Conservation (phyloP, 148 eudicot species). For the Dianthus caryophyllus region DNA sequence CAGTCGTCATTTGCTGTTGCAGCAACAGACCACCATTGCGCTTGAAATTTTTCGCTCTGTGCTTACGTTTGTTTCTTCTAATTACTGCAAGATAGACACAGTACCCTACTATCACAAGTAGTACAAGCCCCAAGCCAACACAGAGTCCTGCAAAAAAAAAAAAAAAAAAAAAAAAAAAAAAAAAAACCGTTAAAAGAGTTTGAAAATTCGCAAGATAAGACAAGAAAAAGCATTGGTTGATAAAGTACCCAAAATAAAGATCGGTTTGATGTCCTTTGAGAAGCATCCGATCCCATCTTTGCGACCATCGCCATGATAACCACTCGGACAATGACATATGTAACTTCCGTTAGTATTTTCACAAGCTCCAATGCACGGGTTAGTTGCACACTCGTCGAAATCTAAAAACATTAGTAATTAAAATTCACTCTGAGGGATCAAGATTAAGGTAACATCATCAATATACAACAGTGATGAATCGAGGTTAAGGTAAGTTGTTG, state of each 20-base stretch:
- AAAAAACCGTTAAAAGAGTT: too few relatives aligned
- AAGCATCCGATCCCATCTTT: slow-evolving; percentile 25
- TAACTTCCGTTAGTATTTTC: slow-evolving; percentile 21
- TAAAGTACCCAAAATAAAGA: slow-evolving; percentile 18
- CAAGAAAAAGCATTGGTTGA: too few relatives aligned
- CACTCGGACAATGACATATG: slow-evolving; percentile 19
- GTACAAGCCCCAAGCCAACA: slow-evolving; percentile 23
- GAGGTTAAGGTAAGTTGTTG: too few relatives aligned
- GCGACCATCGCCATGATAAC: slow-evolving; percentile 26
- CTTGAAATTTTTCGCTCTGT: slow-evolving; percentile 19
- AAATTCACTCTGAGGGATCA: too few relatives aligned
- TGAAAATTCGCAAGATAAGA: too few relatives aligned
- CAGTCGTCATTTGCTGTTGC: slow-evolving; percentile 14
- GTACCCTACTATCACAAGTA: slow-evolving; percentile 13
- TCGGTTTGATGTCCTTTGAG: slow-evolving; percentile 4
- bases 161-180: not conserved
- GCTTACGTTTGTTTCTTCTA: slow-evolving; percentile 14
- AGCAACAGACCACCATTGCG: slow-evolving; percentile 24
- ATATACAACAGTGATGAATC: too few relatives aligned
- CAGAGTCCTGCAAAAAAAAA: slow-evolving; percentile 18
- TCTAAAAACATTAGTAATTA: slow-evolving; percentile 16
- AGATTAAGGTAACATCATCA: too few relatives aligned
- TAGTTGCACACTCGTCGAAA: slow-evolving; percentile 17
- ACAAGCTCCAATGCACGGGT: slow-evolving; percentile 20
- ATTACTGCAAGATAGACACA: slow-evolving; percentile 6